Conservation (phyloP, 73 alveolate genomes). For the Tetrahymena thermophila region DNA sequence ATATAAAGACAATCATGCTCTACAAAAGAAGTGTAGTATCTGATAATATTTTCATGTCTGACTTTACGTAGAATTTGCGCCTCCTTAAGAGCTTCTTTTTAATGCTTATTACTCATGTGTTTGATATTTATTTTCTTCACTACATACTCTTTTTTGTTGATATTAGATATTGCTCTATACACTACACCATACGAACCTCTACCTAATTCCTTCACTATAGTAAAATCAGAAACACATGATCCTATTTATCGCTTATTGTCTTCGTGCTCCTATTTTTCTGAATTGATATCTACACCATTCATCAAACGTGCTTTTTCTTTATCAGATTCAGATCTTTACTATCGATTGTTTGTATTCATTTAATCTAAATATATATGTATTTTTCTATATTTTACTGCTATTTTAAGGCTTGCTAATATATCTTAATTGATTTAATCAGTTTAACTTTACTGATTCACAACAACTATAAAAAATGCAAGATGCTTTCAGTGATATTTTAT, state of each 20-base stretch:
- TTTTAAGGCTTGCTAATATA: neutral
- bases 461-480: neutral
- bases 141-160: slow-evolving; percentile 67
- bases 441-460: neutral
- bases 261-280: neutral
- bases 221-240: slow-evolving; percentile 61
- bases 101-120: slow-evolving; percentile 81
- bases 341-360: neutral
- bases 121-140: slow-evolving; percentile 85
- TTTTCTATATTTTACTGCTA: neutral
- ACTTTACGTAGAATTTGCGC: slow-evolving; percentile 78
- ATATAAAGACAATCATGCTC: slow-evolving; percentile 85
- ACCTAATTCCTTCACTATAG: slow-evolving; percentile 78
- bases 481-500: neutral
- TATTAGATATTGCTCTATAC: slow-evolving; percentile 63
- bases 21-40: slow-evolving; percentile 78
- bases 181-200: slow-evolving; percentile 92
- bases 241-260: slow-evolving; percentile 9
- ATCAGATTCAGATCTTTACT: neutral
- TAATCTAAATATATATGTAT: too few species aligned
- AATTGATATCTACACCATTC: neutral
- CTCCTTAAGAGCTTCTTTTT: slow-evolving; percentile 80
- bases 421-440: neutral
- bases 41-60: slow-evolving; percentile 80
- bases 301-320: neutral